These are phyloP conservation scores for Phaffia tasmanica DNA, from an alignment of 768 basidiomycete species.

Conservation along the genomic window DNA sequence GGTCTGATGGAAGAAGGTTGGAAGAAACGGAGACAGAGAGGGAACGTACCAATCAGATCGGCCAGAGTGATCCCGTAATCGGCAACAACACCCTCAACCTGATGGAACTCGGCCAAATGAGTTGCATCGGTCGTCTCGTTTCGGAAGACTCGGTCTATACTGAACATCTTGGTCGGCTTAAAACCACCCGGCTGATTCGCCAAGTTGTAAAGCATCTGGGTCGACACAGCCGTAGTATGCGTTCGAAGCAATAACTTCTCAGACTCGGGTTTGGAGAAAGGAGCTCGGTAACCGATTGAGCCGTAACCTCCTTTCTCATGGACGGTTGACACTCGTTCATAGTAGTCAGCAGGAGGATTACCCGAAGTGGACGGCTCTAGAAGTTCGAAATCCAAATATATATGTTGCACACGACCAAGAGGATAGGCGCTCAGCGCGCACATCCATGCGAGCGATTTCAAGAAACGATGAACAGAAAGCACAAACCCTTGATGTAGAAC, in stretches of 20 bases:
- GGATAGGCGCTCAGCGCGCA: not conserved
- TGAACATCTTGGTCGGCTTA: slow-evolving; percentile 62
- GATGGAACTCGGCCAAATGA: slow-evolving; percentile 97
- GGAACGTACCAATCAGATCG: slow-evolving; percentile 74
- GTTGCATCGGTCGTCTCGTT: slow-evolving; percentile 99
- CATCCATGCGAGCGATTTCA: not conserved
- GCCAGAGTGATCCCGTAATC: slow-evolving; percentile 84
- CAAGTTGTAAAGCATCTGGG: slow-evolving; percentile 85
- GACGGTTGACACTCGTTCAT: slow-evolving; percentile 65
- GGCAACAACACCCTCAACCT: slow-evolving; percentile 99
- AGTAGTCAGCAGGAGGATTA: slow-evolving; percentile 67
- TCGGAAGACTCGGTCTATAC: slow-evolving; percentile 95
- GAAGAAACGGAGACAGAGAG: not conserved
- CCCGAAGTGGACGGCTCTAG: slow-evolving; percentile 69
- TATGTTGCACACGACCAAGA: not conserved
- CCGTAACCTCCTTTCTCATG: slow-evolving; percentile 76
- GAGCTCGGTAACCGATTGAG: slow-evolving; percentile 91
- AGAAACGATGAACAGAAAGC: not conserved
- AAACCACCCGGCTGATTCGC: slow-evolving; percentile 54
- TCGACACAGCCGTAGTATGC: slow-evolving; percentile 90
- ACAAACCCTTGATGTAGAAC: slow-evolving; percentile 83
- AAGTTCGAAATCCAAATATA: not conserved
- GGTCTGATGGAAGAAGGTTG: not conserved
- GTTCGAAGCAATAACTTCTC: slow-evolving; percentile 85
- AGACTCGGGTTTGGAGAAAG: slow-evolving; percentile 87